Evolutionary conservation across 2,329 filamentous ascomycete genomes (phyloP).

Genomic region (Colletotrichum coccodes): DNA sequence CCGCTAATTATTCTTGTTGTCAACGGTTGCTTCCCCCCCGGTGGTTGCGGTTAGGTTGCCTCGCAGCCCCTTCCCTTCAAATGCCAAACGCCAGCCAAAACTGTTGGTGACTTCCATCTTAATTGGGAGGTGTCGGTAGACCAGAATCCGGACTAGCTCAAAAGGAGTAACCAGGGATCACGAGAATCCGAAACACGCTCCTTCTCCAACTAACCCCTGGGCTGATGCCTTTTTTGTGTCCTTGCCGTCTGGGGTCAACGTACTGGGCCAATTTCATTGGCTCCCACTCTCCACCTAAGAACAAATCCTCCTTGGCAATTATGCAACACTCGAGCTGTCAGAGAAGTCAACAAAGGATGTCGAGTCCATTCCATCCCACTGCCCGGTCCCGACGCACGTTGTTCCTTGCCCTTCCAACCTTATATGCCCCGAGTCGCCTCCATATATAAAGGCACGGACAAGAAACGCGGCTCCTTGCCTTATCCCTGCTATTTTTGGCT

Average conservation of each 20-base stretch:
- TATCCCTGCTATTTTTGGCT: neutral
- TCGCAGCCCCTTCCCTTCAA: neutral
- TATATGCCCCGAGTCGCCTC: neutral
- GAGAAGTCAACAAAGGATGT: conserved; percentile 22
- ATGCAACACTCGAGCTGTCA: conserved; percentile 29
- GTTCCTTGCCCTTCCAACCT: neutral
- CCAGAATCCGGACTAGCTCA: conserved; percentile 7
- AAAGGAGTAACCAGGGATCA: neutral
- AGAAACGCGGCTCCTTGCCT: neutral
- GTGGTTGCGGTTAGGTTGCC: neutral
- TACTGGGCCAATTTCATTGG: conserved; percentile 5
- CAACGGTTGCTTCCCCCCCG: too few species aligned
- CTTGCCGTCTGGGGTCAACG: neutral
- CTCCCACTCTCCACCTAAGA: neutral
- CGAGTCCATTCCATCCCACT: conserved; percentile 6
- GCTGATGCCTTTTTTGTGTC: neutral
- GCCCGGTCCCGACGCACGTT: neutral
- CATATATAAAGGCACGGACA: neutral
- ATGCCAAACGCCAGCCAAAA: neutral
- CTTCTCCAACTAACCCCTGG: conserved; percentile 11
- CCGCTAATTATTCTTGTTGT: neutral
- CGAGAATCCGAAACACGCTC: conserved; percentile 23
- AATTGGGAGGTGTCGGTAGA: neutral
- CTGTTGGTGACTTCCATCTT: neutral
- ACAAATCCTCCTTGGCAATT: conserved; percentile 8